A percentile compares a stretch with the other conserved stretches of the same genome.
Evolutionary conservation across 2,329 filamentous ascomycete species (phyloP).

Genomic region (Fusarium kyushuense): DNA sequence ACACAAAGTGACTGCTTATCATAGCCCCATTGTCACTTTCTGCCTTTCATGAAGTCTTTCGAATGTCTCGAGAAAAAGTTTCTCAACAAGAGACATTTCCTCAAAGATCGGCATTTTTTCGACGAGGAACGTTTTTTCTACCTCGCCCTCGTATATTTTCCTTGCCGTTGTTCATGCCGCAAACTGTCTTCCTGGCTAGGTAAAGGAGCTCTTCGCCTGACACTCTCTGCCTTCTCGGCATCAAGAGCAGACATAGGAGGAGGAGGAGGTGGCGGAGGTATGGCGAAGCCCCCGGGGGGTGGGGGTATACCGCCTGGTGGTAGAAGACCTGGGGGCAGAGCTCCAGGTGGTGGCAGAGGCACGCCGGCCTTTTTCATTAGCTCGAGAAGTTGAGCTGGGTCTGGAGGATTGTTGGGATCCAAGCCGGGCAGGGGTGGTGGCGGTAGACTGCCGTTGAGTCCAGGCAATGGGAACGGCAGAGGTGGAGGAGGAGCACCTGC

Average conservation of each 20-base stretch:
- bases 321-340: constrained; percentile 59
- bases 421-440: constrained; percentile 66
- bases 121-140: constrained; percentile 46
- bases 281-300: constrained; percentile 50
- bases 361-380: constrained; percentile 75
- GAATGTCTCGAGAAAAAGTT: too few relatives aligned
- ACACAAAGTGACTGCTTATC: constrained; percentile 1
- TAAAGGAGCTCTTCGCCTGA: constrained; percentile 72
- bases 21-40: constrained; percentile 18
- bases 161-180: constrained; percentile 77
- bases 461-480: constrained; percentile 67
- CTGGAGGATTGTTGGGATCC: constrained; percentile 70
- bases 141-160: constrained; percentile 68
- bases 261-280: constrained; percentile 55
- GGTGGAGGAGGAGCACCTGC: constrained; percentile 59
- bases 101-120: background rate
- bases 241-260: constrained; percentile 55
- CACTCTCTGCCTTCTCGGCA: constrained; percentile 50
- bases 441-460: constrained; percentile 59
- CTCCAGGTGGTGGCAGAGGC: constrained; percentile 67
- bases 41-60: constrained; percentile 40
- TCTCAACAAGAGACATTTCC: background rate
- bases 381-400: constrained; percentile 71
- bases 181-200: constrained; percentile 88
- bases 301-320: constrained; percentile 55